Base-by-base conservation (phyloP, 164 flowering plant genomes). In the Kalanchoe fedtschenkoi region DNA sequence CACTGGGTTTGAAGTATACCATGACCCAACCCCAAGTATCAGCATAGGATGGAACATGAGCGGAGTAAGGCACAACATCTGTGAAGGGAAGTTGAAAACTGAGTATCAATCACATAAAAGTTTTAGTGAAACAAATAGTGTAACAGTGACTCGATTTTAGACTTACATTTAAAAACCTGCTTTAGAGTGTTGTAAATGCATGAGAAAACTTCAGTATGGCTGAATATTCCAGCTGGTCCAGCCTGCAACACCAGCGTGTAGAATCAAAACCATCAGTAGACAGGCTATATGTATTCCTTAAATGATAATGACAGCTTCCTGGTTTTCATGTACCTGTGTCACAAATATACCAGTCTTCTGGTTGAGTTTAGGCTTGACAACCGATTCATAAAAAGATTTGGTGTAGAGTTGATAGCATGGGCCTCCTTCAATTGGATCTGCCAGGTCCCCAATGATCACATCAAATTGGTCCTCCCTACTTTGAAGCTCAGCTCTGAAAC, bases 1-100 rank as follows among this genome's bases (percentile, higher is more conserved):
- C 4, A 5, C 1, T 9, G 24, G 35, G 34, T 44, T 33, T 5
- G 28, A 30, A 30, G 5, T 32, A 57, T 83, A 88, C 97, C 96
- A 91, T 85, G 75, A 91, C 79, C 97, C 97, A 91, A 68, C 97
- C 97, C 97, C 97, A 91, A 34, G 83, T 87, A 68, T 91, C 97
- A 75, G 97, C 97, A 79, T 71, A 91, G 21, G 97, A 91, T 55
- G 97, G 97, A 69, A 89, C 76, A 61, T 91, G 97, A 70, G 95
- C 95, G 21, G 96, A 83, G 61, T 79, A 91, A 37, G 97, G 83
- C 61, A 91, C 95, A 55, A 87, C 98, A 84, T 91, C 98, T 91
- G 91, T 81, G 75, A 24, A 69, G 30, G 10, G 30, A 56, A 58
- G 37, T 35, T 58, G 22, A 1, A 39, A 33, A 61, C 28, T 44